Evolutionary conservation across 1,139 yeast genomes (phyloP), one percentile per base, ranked within the genome.

Genomic region (Hanseniaspora gamundiae): DNA sequence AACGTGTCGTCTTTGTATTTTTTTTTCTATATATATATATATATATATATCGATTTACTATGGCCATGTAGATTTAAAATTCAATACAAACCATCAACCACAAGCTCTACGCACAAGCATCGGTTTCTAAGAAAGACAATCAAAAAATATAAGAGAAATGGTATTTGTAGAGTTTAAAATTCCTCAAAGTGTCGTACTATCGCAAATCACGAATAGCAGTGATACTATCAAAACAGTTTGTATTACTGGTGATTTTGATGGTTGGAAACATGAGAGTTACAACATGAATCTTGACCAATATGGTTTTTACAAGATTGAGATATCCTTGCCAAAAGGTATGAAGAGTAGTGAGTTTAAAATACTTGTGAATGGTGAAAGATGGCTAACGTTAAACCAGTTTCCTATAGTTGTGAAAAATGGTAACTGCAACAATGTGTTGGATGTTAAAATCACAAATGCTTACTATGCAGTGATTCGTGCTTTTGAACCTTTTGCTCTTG

Each of bases 181-280:
- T 17, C 36, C 36, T n/a, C n/a, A 19, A 9, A 17, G 16, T 8
- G n/a, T 33, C 9, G n/a, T 30, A 8, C 14, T 30, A 4, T 30
- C 35, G 4, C 17, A 30, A 8, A 8, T 14, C 8, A 30, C 17
- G 6, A 8, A n/a, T 13, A 17, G 17, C 13, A 22, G 13, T 17
- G 9, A 3, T 3, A 19, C n/a, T 17, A 33, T 33, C 4, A n/a
- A 17, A 6, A 9, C 20, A 11, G 16, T 36, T 36, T 22, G 28
- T 22, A 36, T 36, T 13, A 36, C 39, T 13, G 39, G 39, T 21
- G 27, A 20, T 11, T 36, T 36, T 36, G 39, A 36, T 36, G 11
- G 14, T 9, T 36, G 39, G 39, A n/a, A 24, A 8, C 39, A 36
- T 24, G 29, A 20, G 4, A 22, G 22, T 9, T n/a, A 36, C n/a